These are phyloP conservation scores for Ophiostoma himal-ulmi DNA, from an alignment of 2,329 filamentous ascomycete genomes.

Conservation along the genomic window DNA sequence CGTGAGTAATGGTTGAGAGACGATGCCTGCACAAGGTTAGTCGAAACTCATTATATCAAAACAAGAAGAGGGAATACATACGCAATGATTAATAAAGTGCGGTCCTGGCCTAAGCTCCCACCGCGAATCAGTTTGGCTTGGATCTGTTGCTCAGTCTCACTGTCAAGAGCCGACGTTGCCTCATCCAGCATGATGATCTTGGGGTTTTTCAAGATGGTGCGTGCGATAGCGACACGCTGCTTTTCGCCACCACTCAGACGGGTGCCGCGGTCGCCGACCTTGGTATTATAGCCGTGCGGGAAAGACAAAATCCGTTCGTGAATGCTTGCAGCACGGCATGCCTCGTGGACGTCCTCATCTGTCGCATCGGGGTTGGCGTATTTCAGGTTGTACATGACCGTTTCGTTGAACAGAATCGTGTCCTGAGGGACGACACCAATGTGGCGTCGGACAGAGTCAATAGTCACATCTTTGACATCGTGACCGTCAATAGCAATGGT, in stretches of 20 bases:
- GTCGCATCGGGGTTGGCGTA: constrained; percentile 47
- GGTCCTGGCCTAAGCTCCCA: constrained; percentile 64
- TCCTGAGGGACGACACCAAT: constrained; percentile 98
- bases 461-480: constrained; percentile 79
- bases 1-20: constrained; percentile 52
- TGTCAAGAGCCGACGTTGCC: constrained; percentile 63
- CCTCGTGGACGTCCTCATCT: constrained; percentile 45
- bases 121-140: constrained; percentile 61
- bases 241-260: constrained; percentile 56
- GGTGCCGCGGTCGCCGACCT: constrained; percentile 48
- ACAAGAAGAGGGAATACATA: constrained; percentile 42
- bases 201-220: constrained; percentile 63
- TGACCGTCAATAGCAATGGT: constrained; percentile 78
- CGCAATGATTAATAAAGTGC: constrained; percentile 93
- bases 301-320: constrained; percentile 50
- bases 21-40: constrained; percentile 52
- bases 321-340: constrained; percentile 49
- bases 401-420: constrained; percentile 61
- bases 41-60: background rate
- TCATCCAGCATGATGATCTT: constrained; percentile 67
- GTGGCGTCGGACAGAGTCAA: constrained; percentile 83
- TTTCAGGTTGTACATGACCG: constrained; percentile 50
- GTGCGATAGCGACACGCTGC: constrained; percentile 55
- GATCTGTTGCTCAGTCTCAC: constrained; percentile 54
- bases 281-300: constrained; percentile 48